These are phyloP conservation scores for Monilinia aucupariae DNA, from an alignment of 2,329 filamentous ascomycete genomes.

Conservation along the genomic window DNA sequence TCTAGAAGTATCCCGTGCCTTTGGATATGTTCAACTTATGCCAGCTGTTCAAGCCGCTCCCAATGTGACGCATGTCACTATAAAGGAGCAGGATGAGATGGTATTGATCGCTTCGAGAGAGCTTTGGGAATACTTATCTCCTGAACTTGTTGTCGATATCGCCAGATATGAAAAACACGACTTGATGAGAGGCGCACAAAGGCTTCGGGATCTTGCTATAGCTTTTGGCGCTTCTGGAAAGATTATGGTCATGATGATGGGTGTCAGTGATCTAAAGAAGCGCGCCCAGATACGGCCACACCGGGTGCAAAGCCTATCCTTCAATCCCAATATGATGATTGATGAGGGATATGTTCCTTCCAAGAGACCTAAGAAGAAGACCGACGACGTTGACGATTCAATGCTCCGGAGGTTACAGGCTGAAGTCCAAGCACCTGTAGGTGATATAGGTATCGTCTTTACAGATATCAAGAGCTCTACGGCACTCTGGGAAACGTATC, in stretches of 20 bases:
- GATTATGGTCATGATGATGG: slow-evolving; percentile 99
- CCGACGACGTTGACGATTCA: slow-evolving; percentile 66
- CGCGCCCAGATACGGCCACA: slow-evolving; percentile 66
- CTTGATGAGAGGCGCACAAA: slow-evolving; percentile 91
- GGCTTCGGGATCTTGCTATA: slow-evolving; percentile 89
- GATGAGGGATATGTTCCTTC: slow-evolving; percentile 64
- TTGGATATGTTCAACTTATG: slow-evolving; percentile 90
- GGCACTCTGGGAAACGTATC: slow-evolving; percentile 90
- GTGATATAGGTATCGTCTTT: slow-evolving; percentile 89
- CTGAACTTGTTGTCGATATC: slow-evolving; percentile 86
- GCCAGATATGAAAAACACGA: slow-evolving; percentile 81
- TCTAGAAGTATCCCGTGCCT: slow-evolving; percentile 86
- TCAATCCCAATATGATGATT: slow-evolving; percentile 69
- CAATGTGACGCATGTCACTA: slow-evolving; percentile 68
- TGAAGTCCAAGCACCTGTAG: slow-evolving; percentile 85
- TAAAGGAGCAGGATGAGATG: slow-evolving; percentile 88
- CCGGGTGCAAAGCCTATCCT: slow-evolving; percentile 71
- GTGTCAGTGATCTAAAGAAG: slow-evolving; percentile 83
- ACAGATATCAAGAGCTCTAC: slow-evolving; percentile 99
- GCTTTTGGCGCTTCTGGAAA: slow-evolving; percentile 91
- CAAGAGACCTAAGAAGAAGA: slow-evolving; percentile 61
- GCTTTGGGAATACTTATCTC: slow-evolving; percentile 89
- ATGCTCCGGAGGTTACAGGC: slow-evolving; percentile 80
- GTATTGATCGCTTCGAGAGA: slow-evolving; percentile 87
- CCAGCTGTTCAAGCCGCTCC: slow-evolving; percentile 90